These are phyloP conservation scores for Nosema muscidifuracis DNA, from an alignment of 371 early-diverging fungal species.

Conservation along the genomic window DNA sequence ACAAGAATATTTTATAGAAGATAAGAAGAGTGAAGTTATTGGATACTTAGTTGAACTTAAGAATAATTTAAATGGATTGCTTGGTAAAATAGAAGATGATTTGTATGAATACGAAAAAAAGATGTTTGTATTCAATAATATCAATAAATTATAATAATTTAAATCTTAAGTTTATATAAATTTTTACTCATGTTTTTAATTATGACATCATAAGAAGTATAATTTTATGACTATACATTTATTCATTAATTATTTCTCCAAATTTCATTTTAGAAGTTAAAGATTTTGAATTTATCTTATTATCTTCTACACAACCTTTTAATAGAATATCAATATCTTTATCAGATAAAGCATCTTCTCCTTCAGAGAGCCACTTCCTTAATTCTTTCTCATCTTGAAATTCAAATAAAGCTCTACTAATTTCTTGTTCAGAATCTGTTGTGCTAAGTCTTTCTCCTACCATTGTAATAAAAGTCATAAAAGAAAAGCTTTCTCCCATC, in stretches of 20 bases:
- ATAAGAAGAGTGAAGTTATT: conserved; percentile 27
- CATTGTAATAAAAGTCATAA: conserved; percentile 80
- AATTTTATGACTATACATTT: too few species aligned
- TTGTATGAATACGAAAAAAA: conserved; percentile 34
- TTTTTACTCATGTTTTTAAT: too few species aligned
- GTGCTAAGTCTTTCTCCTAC: conserved; percentile 82
- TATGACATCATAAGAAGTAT: too few species aligned
- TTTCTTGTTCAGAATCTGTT: conserved; percentile 75
- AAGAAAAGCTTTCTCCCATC: conserved; percentile 74
- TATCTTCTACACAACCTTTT: conserved; percentile 41
- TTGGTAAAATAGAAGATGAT: conserved; percentile 12
- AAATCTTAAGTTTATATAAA: too few species aligned
- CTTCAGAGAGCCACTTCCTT: conserved; percentile 71
- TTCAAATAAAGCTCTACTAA: conserved; percentile 73
- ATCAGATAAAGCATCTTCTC: conserved; percentile 75
- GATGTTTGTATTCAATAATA: conserved; percentile 18
- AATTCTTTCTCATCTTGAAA: conserved; percentile 77
- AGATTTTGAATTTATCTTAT: conserved; percentile 27
- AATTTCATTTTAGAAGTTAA: conserved; percentile 49
- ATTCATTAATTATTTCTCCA: conserved; percentile 50
- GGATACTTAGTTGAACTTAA: conserved; percentile 14
- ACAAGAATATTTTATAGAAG: not conserved
- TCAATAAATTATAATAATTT: conserved; percentile 22
- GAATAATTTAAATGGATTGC: conserved; percentile 8
- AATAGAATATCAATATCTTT: conserved; percentile 68